Base-by-base conservation (phyloP, 768 basidiomycete species). In the Phanerodontia chrysosporium region DNA sequence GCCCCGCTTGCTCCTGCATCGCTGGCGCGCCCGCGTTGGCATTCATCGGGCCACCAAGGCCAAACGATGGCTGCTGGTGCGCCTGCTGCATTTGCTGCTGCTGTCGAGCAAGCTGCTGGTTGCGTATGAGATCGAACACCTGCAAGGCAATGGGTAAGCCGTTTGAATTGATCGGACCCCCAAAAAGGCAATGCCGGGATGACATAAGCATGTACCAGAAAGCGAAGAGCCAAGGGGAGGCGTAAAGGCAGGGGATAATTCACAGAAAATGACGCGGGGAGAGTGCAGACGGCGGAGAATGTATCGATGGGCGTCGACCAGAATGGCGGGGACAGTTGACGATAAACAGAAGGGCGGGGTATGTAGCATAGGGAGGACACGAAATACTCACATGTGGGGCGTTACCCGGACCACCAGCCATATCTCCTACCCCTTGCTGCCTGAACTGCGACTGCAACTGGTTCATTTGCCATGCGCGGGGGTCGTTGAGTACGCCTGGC, bases 381-480 rank as follows among this genome's bases (percentile, higher is more conserved):
- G 49, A 30, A 42, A 25, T 29, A 53, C 52, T 36, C 24, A 53
- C 52, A 35, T 30, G 28, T 5, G 61, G 62, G 51, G 65, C 55
- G 36, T 60, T 44, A 25, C 24, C 35, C 48, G 49, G 55, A 24
- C 51, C 54, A 39, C 54, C 55, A 48, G 49, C 49, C 58, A 59
- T 64, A 22, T 60, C 58, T 39, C 28, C 63, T 16, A 58, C 60
- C 49, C 36, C 59, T 45, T 53, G 63, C 42, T 28, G 58, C 32
- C 57, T 53, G 29, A 58, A 54, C 57, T 58, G 58, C n/a, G n/a
- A n/a, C 58, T 56, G 54, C 29, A 46, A 51, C n/a, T 57, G 57
- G 18, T 58, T 36, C 28, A 58, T 79, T 70, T 83, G 80, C 86
- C 84, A 87, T 65, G 82, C 74, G 60, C 78, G 80, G 61, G 63